phyloP scores from a whole-genome alignment of 768 basidiomycete genomes.

The Lanmaoa rubissima region DNA sequence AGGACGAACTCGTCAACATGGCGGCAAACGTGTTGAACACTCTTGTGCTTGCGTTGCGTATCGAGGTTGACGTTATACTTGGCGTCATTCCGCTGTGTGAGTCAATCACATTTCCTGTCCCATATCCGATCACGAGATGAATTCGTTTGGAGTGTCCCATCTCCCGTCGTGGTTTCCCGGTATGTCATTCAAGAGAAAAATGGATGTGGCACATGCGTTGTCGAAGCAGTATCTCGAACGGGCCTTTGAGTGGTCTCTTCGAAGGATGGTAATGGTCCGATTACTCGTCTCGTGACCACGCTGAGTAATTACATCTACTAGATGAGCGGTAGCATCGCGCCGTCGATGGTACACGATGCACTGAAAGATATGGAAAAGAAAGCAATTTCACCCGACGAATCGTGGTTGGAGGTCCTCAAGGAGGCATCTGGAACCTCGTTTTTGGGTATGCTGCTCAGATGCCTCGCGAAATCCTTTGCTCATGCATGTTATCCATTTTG shows the following conservation, averaged over 20 bases:
- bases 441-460: conserved; percentile 4
- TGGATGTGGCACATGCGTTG: neutral
- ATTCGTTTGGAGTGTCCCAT: neutral
- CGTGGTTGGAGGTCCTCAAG: conserved; percentile 8
- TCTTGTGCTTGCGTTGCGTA: neutral
- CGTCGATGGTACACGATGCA: conserved; percentile 11
- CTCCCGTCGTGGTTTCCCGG: conserved; percentile 15
- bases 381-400: neutral
- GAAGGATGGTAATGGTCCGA: neutral
- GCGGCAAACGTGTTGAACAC: neutral
- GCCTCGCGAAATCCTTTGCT: neutral
- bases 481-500: neutral
- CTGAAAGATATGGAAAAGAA: neutral
- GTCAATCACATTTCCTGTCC: neutral
- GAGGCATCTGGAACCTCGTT: conserved; percentile 7
- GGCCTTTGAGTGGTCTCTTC: conserved; percentile 3
- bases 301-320: neutral
- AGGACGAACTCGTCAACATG: conserved; percentile 3
- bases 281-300: neutral
- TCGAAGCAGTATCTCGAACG: conserved; percentile 2
- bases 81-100: too few relatives aligned
- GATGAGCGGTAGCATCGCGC: neutral
- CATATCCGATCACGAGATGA: neutral
- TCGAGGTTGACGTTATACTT: neutral
- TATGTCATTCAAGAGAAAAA: conserved; percentile 12